These are phyloP conservation scores for Cyberlindnera veronae DNA, from an alignment of 805 yeast genomes.

Conservation along the genomic window DNA sequence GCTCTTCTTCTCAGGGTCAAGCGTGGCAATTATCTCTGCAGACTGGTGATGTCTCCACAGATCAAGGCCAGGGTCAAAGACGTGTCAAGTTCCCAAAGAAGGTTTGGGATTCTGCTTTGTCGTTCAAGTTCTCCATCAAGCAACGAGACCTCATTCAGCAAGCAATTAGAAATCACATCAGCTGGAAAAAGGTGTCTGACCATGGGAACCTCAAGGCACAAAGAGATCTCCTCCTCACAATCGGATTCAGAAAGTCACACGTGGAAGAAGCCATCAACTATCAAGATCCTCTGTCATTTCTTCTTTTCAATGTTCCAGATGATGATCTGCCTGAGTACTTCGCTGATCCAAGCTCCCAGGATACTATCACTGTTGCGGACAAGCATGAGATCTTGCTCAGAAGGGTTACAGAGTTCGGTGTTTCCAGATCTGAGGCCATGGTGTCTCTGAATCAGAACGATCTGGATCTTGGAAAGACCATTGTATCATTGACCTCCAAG, in stretches of 20 bases:
- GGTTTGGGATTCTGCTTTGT: constrained; percentile 68
- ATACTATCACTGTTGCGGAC: constrained; percentile 42
- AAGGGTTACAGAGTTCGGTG: constrained; percentile 64
- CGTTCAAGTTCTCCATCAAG: constrained; percentile 64
- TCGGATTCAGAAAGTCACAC: constrained; percentile 73
- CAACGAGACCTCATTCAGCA: constrained; percentile 60
- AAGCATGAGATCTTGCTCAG: constrained; percentile 53
- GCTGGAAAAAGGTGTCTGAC: constrained; percentile 40
- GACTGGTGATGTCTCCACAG: no score
- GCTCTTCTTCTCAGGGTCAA: no score
- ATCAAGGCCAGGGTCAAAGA: no score
- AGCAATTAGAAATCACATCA: constrained; percentile 52
- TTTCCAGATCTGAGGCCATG: constrained; percentile 60
- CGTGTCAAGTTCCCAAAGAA: constrained; percentile 40
- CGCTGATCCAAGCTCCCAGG: constrained; percentile 48
- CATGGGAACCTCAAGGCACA: constrained; percentile 2
- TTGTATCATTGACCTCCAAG: constrained; percentile 45
- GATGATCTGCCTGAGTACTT: constrained; percentile 81
- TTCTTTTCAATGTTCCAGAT: constrained; percentile 86
- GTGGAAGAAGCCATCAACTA: constrained; percentile 68
- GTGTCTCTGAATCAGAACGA: constrained; percentile 40
- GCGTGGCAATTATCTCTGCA: no score
- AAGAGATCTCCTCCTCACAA: constrained; percentile 30
- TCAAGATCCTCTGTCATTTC: constrained; percentile 42
- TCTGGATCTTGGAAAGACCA: constrained; percentile 47